A percentile compares a stretch with the other conserved stretches of the same genome.
Conservation (phyloP, 2,329 filamentous ascomycete genomes). For the Ceratocystis diversiconidia region DNA sequence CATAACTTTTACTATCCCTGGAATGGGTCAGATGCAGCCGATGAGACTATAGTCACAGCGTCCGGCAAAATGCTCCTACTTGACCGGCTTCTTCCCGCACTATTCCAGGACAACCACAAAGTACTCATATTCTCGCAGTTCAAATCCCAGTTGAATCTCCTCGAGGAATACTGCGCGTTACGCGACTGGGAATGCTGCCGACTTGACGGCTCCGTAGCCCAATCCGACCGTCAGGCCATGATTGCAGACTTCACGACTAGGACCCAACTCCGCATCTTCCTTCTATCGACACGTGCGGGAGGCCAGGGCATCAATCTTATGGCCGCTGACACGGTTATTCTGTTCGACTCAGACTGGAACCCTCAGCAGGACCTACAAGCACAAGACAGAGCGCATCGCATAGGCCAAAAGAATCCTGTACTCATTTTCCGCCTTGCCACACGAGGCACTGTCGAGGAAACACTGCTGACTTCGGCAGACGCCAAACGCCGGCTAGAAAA, state of each 20-base stretch:
- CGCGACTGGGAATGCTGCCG: conserved; percentile 71
- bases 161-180: conserved; percentile 78
- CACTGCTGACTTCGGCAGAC: conserved; percentile 71
- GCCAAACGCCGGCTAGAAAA: conserved; percentile 87
- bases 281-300: conserved; percentile 80
- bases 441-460: conserved; percentile 82
- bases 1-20: conserved; percentile 97
- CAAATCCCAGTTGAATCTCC: conserved; percentile 80
- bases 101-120: conserved; percentile 68
- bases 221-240: conserved; percentile 53
- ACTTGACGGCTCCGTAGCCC: conserved; percentile 77
- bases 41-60: conserved; percentile 70
- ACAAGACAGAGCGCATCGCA: conserved; percentile 87
- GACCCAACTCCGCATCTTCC: conserved; percentile 56
- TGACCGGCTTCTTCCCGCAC: conserved; percentile 63
- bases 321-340: conserved; percentile 77
- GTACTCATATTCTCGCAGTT: conserved; percentile 96
- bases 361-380: conserved; percentile 94
- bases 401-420: conserved; percentile 83
- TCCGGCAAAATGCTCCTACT: conserved; percentile 94
- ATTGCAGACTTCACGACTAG: conserved; percentile 61
- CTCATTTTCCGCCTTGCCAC: conserved; percentile 90
- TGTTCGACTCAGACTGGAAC: conserved; percentile 85
- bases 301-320: conserved; percentile 93
- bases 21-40: conserved; percentile 45